Percentiles rank a stretch among this genome's conserved stretches.
These are phyloP conservation scores for Crinitomyces ghanaensis DNA, from an alignment of 805 yeast species.

Conservation along the genomic window DNA sequence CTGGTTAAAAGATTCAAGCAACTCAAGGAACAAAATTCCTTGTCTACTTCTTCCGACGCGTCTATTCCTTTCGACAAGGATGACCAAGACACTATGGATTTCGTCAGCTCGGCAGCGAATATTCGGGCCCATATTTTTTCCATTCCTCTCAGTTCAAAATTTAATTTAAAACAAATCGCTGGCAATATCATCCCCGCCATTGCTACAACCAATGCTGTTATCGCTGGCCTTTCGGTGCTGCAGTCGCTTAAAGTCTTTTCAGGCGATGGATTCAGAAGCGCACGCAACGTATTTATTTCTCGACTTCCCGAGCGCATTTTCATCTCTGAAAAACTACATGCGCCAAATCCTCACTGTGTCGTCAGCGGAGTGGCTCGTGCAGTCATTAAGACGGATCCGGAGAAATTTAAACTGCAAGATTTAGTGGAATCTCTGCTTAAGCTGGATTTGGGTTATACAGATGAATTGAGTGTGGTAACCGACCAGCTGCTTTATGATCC, in stretches of 20 bases:
- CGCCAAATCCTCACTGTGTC: conserved; percentile 62
- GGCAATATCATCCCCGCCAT: conserved; percentile 98
- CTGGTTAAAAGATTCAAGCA: conserved; percentile 39
- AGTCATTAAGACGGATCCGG: conserved; percentile 17
- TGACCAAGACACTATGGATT: conserved; percentile 80
- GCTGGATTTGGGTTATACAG: conserved; percentile 41
- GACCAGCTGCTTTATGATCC: conserved; percentile 66
- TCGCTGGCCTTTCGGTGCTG: conserved; percentile 79
- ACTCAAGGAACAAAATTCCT: conserved; percentile 25
- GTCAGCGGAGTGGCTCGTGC: conserved; percentile 31
- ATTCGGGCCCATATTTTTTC: conserved; percentile 59
- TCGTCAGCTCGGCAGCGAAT: conserved; percentile 80
- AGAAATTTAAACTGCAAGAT: conserved; percentile 32
- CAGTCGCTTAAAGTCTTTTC: conserved; percentile 46
- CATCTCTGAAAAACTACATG: conserved; percentile 47
- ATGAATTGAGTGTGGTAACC: conserved; percentile 44
- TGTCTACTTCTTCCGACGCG: conserved; percentile 29
- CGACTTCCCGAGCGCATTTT: conserved; percentile 52
- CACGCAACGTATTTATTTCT: conserved; percentile 40
- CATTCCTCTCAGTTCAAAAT: conserved; percentile 62
- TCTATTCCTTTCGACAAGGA: conserved; percentile 69
- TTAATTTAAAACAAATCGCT: conserved; percentile 84
- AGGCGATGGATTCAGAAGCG: conserved; percentile 17
- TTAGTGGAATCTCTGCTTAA: conserved; percentile 39
- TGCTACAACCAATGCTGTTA: conserved; percentile 93